Conservation (phyloP, 1,284 basidiomycete species). For the Cutaneotrichosporon dermatis region DNA sequence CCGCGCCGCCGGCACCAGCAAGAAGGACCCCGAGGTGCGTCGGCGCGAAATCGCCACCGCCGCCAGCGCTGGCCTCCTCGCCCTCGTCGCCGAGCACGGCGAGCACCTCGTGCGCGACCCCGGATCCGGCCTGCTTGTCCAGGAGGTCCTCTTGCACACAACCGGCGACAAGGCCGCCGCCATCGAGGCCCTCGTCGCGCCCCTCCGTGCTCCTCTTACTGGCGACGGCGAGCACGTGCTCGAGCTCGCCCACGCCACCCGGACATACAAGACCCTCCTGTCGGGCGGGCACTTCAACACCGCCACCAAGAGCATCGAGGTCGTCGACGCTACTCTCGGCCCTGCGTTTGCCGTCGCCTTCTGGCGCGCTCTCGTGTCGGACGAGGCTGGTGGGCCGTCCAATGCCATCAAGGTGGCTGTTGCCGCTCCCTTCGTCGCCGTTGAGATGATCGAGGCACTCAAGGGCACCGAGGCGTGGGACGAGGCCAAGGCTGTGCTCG, state of each 20-base stretch:
- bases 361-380: conserved; percentile 54
- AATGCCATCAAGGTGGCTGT: conserved; percentile 59
- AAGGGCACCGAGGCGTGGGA: conserved; percentile 49
- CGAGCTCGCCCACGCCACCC: conserved; percentile 70
- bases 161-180: conserved; percentile 71
- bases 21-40: conserved; percentile 64
- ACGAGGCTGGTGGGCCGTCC: conserved; percentile 39
- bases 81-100: conserved; percentile 61
- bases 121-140: conserved; percentile 67
- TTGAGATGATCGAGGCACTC: conserved; percentile 67
- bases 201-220: conserved; percentile 58
- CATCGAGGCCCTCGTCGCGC: conserved; percentile 57
- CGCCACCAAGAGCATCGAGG: conserved; percentile 55
- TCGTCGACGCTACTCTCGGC: conserved; percentile 56
- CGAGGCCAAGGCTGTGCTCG: conserved; percentile 59
- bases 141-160: conserved; percentile 73
- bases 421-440: conserved; percentile 70
- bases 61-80: conserved; percentile 65
- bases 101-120: conserved; percentile 63
- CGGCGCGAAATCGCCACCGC: conserved; percentile 64
- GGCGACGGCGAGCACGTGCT: conserved; percentile 58
- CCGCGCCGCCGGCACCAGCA: conserved; percentile 59
- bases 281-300: conserved; percentile 84
- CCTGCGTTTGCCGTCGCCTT: conserved; percentile 58
- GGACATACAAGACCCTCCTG: conserved; percentile 77